Conservation (phyloP, 1,139 yeast species). For the Hemisphaericaspora subhashii region DNA sequence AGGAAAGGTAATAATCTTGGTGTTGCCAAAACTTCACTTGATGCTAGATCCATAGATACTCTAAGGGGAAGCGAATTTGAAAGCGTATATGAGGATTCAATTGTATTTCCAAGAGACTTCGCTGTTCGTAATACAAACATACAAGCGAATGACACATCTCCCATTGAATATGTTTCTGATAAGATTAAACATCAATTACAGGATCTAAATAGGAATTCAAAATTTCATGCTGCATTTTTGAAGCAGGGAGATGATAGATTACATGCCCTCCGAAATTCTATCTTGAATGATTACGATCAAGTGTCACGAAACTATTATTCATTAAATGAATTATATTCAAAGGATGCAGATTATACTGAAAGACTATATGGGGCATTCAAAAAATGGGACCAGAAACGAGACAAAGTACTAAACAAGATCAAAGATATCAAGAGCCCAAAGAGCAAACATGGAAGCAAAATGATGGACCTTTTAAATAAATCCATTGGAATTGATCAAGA, state of each 20-base stretch:
- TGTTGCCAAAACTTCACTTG: constrained; percentile 4
- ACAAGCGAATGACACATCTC: constrained; percentile 10
- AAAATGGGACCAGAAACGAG: constrained; percentile 46
- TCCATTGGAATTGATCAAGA: constrained; percentile 38
- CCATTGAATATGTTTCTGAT: constrained; percentile 16
- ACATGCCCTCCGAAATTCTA: constrained; percentile 26
- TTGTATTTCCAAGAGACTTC: constrained; percentile 7
- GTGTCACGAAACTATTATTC: constrained; percentile 47
- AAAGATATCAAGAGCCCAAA: constrained; percentile 40
- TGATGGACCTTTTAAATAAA: constrained; percentile 37
- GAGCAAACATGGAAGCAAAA: constrained; percentile 47
- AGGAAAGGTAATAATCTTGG: background rate
- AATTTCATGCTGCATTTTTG: constrained; percentile 16
- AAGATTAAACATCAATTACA: constrained; percentile 9
- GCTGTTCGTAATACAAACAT: background rate
- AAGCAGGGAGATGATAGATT: constrained; percentile 35
- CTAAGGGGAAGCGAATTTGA: constrained; percentile 5
- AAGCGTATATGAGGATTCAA: constrained; percentile 4
- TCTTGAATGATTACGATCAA: constrained; percentile 30
- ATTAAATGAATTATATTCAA: constrained; percentile 48
- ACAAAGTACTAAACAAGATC: constrained; percentile 34
- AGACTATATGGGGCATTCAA: constrained; percentile 35
- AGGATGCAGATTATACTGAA: constrained; percentile 34
- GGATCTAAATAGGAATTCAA: constrained; percentile 10
- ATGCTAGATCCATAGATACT: constrained; percentile 3